Evolutionary conservation across 2,329 filamentous ascomycete species (phyloP).

Genomic region (Colletotrichum spaethianum): DNA sequence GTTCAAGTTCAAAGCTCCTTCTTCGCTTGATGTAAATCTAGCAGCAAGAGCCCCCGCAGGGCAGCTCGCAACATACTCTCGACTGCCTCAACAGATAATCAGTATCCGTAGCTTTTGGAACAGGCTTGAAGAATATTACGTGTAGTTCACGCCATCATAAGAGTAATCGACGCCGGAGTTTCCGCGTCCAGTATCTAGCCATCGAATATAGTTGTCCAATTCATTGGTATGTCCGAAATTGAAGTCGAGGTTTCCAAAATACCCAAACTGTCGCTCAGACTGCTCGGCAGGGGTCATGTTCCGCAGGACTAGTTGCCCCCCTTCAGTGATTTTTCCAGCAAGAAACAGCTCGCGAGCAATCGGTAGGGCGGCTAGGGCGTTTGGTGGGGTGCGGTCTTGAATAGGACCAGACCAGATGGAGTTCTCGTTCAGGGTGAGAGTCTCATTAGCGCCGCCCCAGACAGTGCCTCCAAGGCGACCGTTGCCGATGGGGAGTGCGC

Average conservation of each 20-base stretch:
- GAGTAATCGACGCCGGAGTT: no score
- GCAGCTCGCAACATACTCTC: constrained; percentile 59
- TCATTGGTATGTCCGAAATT: constrained; percentile 53
- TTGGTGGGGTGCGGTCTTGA: constrained; percentile 59
- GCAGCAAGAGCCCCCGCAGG: constrained; percentile 57
- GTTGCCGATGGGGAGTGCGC: constrained; percentile 64
- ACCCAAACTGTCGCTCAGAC: constrained; percentile 56
- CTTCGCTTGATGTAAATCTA: constrained; percentile 40
- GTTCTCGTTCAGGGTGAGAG: constrained; percentile 63
- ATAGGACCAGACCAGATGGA: constrained; percentile 62
- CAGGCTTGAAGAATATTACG: no score
- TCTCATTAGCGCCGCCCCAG: constrained; percentile 58
- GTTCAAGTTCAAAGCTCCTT: constrained; percentile 43
- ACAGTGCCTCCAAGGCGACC: constrained; percentile 60
- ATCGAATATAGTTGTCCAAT: constrained; percentile 53
- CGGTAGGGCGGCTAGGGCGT: constrained; percentile 50
- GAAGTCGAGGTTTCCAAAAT: constrained; percentile 51
- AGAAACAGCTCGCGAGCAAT: constrained; percentile 53
- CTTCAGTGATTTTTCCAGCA: constrained; percentile 53
- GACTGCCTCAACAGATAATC: constrained; percentile 42
- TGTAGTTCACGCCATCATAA: no score
- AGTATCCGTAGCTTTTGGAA: neutral
- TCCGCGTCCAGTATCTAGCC: constrained; percentile 51
- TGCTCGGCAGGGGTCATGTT: constrained; percentile 55
- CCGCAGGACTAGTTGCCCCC: constrained; percentile 51